Percentiles rank a stretch among this genome's conserved stretches.
These are phyloP conservation scores for Hansenula sp. DNA, from an alignment of 1,139 yeast species.

Conservation along the genomic window DNA sequence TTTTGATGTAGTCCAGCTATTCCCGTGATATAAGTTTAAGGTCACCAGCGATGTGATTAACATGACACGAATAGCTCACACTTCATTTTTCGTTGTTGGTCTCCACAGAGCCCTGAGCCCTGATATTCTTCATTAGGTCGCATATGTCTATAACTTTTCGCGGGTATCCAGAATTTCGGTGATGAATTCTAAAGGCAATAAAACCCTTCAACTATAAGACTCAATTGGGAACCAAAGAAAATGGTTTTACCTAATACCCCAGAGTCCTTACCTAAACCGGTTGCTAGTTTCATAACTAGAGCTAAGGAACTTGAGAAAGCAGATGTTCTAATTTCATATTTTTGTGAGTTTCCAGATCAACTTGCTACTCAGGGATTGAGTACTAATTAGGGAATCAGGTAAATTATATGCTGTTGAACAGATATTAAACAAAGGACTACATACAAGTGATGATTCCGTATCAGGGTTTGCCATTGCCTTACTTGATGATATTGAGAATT, in stretches of 20 bases:
- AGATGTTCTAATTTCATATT: constrained; percentile 55
- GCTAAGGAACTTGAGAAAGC: constrained; percentile 46
- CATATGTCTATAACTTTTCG: no score
- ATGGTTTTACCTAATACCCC: constrained; percentile 20
- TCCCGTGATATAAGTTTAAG: no score
- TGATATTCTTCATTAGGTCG: no score
- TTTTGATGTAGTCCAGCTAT: no score
- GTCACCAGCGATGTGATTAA: no score
- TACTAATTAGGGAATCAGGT: constrained; percentile 12
- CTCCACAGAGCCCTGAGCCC: no score
- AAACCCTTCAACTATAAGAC: no score
- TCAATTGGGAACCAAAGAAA: neutral
- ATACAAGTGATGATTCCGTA: constrained; percentile 45
- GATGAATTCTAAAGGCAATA: no score
- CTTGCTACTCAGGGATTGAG: no score
- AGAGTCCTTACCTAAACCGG: constrained; percentile 29
- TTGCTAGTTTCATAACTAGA: constrained; percentile 43
- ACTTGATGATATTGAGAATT: constrained; percentile 60
- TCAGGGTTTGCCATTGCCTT: constrained; percentile 56
- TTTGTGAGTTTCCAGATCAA: constrained; percentile 34
- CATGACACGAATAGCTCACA: no score
- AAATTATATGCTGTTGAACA: constrained; percentile 59
- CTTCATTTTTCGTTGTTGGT: no score
- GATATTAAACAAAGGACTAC: constrained; percentile 56
- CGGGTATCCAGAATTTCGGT: no score